phyloP scores from a whole-genome alignment of 768 basidiomycete species.

The Amanita subjunquillea region DNA sequence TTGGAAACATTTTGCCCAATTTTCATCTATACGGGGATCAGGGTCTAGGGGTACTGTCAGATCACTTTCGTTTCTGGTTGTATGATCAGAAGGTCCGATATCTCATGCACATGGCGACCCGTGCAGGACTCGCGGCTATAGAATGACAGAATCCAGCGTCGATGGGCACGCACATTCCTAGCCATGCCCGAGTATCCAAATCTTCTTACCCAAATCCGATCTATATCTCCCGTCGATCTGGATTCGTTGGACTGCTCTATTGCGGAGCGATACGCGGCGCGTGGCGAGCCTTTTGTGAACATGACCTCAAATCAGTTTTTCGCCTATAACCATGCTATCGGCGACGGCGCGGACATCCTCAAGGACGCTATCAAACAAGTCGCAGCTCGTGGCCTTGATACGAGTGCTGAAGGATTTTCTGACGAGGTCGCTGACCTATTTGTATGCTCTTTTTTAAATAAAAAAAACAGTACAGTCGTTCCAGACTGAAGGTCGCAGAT shows the following conservation, averaged over 20 bases:
- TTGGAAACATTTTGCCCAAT: too few species aligned
- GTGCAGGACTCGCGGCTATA: neutral
- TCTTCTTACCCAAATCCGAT: slow-evolving; percentile 28
- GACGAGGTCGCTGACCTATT: neutral
- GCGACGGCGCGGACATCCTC: slow-evolving; percentile 21
- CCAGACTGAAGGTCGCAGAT: slow-evolving; percentile 18
- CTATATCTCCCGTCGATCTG: slow-evolving; percentile 28
- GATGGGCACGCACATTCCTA: neutral
- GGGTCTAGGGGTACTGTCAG: too few species aligned
- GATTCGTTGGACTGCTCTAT: slow-evolving; percentile 38
- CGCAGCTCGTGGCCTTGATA: slow-evolving; percentile 9
- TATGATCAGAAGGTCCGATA: too few species aligned
- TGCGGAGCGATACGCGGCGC: slow-evolving; percentile 21
- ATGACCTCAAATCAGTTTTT: slow-evolving; percentile 45
- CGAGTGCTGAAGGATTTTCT: slow-evolving; percentile 7
- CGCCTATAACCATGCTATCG: slow-evolving; percentile 22
- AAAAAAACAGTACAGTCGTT: too few species aligned
- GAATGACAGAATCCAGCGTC: neutral
- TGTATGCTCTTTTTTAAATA: neutral
- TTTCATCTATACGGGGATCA: too few species aligned
- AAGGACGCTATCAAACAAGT: slow-evolving; percentile 22
- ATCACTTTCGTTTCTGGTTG: too few species aligned
- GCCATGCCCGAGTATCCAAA: slow-evolving; percentile 2
- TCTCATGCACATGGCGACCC: neutral
- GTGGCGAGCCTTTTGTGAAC: slow-evolving; percentile 22